Percentiles rank a stretch among this genome's conserved stretches.
These are phyloP conservation scores for Truncatella angustata DNA, from an alignment of 2,329 filamentous ascomycete species.

Conservation along the genomic window DNA sequence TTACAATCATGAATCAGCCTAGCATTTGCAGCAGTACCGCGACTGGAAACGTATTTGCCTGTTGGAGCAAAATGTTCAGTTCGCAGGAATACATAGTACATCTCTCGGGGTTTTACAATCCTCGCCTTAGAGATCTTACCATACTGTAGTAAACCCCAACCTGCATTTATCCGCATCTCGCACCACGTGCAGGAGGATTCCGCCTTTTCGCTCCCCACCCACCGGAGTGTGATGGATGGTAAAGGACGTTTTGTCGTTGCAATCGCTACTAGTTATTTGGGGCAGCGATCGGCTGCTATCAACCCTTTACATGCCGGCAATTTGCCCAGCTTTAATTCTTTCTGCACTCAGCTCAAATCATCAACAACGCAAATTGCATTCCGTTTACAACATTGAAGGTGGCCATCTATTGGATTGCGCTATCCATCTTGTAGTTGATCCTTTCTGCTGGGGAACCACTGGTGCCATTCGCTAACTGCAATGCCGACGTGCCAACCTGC, in stretches of 20 bases:
- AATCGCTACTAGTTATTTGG: not conserved
- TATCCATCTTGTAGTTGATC: not conserved
- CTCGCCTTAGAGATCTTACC: too few species aligned
- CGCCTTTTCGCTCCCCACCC: too few species aligned
- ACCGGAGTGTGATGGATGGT: not conserved
- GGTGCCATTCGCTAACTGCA: not conserved
- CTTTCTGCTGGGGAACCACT: not conserved
- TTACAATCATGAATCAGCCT: too few species aligned
- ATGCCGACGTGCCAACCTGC: not conserved
- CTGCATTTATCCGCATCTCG: not conserved
- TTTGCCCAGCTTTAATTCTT: not conserved
- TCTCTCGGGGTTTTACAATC: too few species aligned
- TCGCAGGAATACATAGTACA: too few species aligned
- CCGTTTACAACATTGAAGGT: not conserved
- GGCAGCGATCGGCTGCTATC: constrained; percentile 2
- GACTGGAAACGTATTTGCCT: not conserved
- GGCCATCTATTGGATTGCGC: not conserved
- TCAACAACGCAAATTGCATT: not conserved
- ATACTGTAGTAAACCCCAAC: too few species aligned
- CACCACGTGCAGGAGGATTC: not conserved
- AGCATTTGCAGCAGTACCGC: too few species aligned
- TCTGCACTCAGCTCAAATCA: not conserved
- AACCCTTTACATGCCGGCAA: constrained; percentile 1
- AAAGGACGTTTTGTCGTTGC: not conserved
- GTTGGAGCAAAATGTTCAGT: not conserved